Evolutionary conservation across 2,329 filamentous ascomycete genomes (phyloP).

Genomic region (Exserohilum turcica): DNA sequence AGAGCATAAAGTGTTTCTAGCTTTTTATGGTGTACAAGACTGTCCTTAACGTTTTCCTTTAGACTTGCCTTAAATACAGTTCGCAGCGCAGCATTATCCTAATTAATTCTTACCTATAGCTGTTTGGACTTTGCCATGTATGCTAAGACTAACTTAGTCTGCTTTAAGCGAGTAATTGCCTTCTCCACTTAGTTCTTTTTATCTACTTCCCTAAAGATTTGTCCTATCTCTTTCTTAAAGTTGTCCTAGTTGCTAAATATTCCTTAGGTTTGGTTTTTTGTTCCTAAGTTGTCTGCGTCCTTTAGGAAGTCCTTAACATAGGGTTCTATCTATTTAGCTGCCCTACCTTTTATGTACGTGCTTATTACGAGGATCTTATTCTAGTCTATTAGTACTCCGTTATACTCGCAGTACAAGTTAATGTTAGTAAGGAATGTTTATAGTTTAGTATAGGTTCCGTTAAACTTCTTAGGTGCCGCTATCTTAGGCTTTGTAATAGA

Average conservation of each 20-base stretch:
- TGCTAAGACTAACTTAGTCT: neutral
- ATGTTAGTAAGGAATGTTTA: neutral
- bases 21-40: neutral
- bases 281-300: neutral
- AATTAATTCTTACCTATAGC: neutral
- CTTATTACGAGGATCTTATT: neutral
- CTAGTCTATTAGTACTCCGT: neutral
- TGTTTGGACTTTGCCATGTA: neutral
- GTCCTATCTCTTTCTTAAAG: neutral
- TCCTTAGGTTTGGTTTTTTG: neutral
- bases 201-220: neutral
- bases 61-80: neutral
- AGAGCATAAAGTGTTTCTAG: neutral
- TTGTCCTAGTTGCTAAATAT: neutral
- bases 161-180: neutral
- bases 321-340: neutral
- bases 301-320: neutral
- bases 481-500: neutral
- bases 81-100: neutral
- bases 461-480: neutral
- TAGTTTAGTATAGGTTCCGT: neutral
- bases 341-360: neutral
- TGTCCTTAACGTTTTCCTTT: constrained; percentile 1
- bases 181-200: neutral
- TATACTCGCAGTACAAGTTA: neutral